Percentiles rank a stretch among this genome's conserved stretches.
These are phyloP conservation scores for Kuraishia floccosa DNA, from an alignment of 805 yeast genomes.

Conservation along the genomic window DNA sequence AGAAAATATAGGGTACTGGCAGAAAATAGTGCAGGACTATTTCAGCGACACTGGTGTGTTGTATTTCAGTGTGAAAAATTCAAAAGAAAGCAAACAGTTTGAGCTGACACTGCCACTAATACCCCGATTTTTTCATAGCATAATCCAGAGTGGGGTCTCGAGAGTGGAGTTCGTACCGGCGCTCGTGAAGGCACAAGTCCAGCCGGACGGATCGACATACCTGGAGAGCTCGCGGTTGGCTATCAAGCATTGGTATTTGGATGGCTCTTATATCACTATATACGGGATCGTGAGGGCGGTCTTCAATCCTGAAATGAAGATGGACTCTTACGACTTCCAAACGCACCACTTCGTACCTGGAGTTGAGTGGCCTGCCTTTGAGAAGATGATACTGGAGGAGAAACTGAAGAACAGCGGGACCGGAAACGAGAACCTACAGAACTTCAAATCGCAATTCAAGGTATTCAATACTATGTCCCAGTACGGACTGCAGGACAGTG, in stretches of 20 bases:
- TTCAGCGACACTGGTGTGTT: slow-evolving; percentile 41
- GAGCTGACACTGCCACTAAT: slow-evolving; percentile 55
- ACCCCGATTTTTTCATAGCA: slow-evolving; percentile 48
- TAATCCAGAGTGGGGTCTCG: slow-evolving; percentile 37
- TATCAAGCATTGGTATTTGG: slow-evolving; percentile 42
- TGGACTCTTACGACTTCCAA: slow-evolving; percentile 63
- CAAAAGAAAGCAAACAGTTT: slow-evolving; percentile 31
- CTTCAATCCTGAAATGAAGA: slow-evolving; percentile 48
- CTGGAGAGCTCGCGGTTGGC: slow-evolving; percentile 41
- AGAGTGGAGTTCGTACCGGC: slow-evolving; percentile 40
- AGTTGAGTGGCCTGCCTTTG: slow-evolving; percentile 4
- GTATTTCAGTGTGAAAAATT: slow-evolving; percentile 32
- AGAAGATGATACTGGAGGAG: background rate
- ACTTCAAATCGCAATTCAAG: slow-evolving; percentile 15
- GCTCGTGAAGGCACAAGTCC: slow-evolving; percentile 35
- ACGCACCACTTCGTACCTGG: slow-evolving; percentile 5
- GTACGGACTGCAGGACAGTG: slow-evolving; percentile 53
- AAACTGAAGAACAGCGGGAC: background rate
- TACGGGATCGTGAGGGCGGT: slow-evolving; percentile 51
- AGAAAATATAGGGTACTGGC: slow-evolving; percentile 37
- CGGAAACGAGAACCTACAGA: background rate
- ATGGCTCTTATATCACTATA: slow-evolving; percentile 60
- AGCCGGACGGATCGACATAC: slow-evolving; percentile 40
- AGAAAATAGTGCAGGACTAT: slow-evolving; percentile 32
- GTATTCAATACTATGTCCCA: slow-evolving; percentile 38